Evolutionary conservation across 371 early-diverging fungal species (phyloP).

Genomic region (Mortierella sp.): DNA sequence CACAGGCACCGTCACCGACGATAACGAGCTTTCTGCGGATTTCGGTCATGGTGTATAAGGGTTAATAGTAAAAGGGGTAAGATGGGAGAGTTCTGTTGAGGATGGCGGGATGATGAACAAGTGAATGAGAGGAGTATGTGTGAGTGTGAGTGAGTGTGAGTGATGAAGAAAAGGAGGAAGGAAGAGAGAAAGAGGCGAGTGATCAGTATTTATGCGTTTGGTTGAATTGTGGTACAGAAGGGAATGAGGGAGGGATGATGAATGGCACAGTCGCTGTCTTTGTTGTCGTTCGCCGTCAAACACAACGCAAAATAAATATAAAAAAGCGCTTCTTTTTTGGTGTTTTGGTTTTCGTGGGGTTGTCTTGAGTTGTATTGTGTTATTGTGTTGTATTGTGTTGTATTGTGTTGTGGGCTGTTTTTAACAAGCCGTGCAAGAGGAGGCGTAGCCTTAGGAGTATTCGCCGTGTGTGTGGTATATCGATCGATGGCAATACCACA

Average conservation of each 20-base stretch:
- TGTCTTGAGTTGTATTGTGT: too few species aligned
- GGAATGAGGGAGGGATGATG: not conserved
- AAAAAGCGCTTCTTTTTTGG: not conserved
- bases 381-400: too few species aligned
- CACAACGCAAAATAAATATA: not conserved
- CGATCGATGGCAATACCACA: not conserved
- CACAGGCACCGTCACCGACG: constrained; percentile 98
- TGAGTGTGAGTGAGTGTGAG: not conserved
- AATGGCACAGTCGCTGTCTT: not conserved
- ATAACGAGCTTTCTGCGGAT: constrained; percentile 96
- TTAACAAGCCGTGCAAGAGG: not conserved
- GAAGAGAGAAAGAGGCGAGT: not conserved
- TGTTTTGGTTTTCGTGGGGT: constrained; percentile 6
- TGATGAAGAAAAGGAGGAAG: not conserved
- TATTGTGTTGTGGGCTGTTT: not conserved
- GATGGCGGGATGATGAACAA: not conserved
- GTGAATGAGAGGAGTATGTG: too few species aligned
- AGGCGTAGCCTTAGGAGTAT: not conserved
- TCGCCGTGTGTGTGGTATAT: not conserved
- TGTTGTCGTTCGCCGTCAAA: not conserved
- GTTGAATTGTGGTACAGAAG: not conserved
- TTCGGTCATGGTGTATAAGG: constrained; percentile 74
- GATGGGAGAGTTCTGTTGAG: not conserved
- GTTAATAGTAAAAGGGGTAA: not conserved
- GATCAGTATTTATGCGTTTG: constrained; percentile 1